These are phyloP conservation scores for Sugiyamaella xylanicola DNA, from an alignment of 1,139 yeast species.

Conservation along the genomic window DNA sequence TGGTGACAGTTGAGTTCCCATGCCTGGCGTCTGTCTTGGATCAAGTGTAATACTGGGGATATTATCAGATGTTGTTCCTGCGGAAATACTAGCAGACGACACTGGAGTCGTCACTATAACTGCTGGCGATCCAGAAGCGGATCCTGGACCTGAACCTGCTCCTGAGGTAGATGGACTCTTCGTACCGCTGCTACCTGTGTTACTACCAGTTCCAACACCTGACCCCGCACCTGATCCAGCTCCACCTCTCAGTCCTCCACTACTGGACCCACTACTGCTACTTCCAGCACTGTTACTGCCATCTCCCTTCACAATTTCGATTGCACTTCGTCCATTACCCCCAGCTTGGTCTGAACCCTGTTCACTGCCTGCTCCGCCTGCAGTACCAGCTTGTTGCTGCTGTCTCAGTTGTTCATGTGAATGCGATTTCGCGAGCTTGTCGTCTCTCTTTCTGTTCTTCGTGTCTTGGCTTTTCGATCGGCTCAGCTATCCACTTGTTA, in stretches of 20 bases:
- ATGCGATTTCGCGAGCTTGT: conserved; percentile 25
- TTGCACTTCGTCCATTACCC: conserved; percentile 10
- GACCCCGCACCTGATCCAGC: background rate
- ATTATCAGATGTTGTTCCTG: background rate
- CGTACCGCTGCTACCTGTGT: background rate
- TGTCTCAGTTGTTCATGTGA: conserved; percentile 31
- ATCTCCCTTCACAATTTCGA: conserved; percentile 14
- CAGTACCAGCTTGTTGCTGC: conserved; percentile 11
- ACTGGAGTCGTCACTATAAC: conserved; percentile 9
- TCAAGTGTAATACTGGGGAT: conserved; percentile 12
- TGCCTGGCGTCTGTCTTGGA: conserved; percentile 6
- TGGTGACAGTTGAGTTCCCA: conserved; percentile 5
- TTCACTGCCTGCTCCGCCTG: background rate
- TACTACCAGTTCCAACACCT: too few relatives aligned
- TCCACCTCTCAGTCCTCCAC: background rate
- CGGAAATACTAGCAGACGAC: conserved; percentile 3
- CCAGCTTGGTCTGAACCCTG: conserved; percentile 5
- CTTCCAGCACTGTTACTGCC: background rate
- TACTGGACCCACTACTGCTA: background rate
- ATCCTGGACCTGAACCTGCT: background rate
- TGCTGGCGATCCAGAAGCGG: conserved; percentile 1
- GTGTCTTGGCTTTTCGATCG: conserved; percentile 38
- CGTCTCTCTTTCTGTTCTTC: conserved; percentile 27
- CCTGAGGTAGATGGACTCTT: background rate
- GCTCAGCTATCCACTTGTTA: conserved; percentile 31